Evolutionary conservation across 768 basidiomycete genomes (phyloP), one percentile per base, ranked within the genome.

Genomic region (Lactarius pseudohatsudake): DNA sequence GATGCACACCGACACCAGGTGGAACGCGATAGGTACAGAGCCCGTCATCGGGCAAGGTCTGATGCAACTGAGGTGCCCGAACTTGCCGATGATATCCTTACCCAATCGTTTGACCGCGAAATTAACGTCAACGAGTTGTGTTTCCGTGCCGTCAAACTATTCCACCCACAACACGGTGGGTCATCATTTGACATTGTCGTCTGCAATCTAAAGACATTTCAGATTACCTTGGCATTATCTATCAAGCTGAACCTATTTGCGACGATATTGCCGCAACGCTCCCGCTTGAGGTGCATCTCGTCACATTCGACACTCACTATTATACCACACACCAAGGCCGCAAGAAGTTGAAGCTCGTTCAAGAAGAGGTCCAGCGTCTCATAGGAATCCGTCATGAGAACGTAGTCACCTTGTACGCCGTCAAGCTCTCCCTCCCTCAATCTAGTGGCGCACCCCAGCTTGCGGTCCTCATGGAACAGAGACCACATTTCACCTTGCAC

Each of bases 221-320:
- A 87, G 91, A 86, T 57, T 81, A 80, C 53, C 77, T 92, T 36
- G 90, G 89, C 1, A 86, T 83, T 11, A 79, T 84, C 0, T 92
- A 89, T 75, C 79, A 86, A 62, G 91, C 90, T 0, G 90, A 92
- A 66, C 91, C 92, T 9, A 76, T 93, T 18, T 85, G 85, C 72
- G 89, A 92, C 65, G 84, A 88, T 67, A 78, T 84, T 18, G 78
- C 82, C 65, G 78, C 78, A n/a, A 81, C 82, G 2, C 75, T 85
- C 18, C 85, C 87, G 30, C 79, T 94, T 5, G 91, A 92, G 71
- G 78, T 94, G 11, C 83, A 87, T 71, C 77, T 85, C 6, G 80
- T 91, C 28, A 81, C 81, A 20, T 94, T 94, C 71, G 79, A 83
- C 57, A 82, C 88, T 1, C 79, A 81, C 22, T 92, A 93, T 72